These are phyloP conservation scores for Boletus bicolor DNA, from an alignment of 768 basidiomycete species.

Conservation along the genomic window DNA sequence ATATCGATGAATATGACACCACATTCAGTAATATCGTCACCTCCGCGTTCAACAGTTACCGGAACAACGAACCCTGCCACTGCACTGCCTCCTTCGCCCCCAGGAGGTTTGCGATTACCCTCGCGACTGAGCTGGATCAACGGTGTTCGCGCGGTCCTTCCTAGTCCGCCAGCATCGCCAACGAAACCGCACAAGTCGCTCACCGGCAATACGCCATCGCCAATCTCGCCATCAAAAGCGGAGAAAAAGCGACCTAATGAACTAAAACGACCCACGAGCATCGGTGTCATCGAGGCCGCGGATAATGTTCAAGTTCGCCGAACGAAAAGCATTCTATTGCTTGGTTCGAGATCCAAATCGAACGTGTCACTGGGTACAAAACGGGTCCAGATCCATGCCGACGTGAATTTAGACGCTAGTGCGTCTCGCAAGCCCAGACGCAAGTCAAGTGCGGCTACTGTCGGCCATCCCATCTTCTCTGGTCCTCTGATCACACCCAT, in stretches of 20 bases:
- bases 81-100: constrained; percentile 25
- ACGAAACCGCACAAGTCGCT: constrained; percentile 14
- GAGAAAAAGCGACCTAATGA: constrained; percentile 6
- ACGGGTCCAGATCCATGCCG: constrained; percentile 30
- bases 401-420: constrained; percentile 14
- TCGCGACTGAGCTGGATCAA: constrained; percentile 32
- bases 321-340: constrained; percentile 33
- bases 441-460: constrained; percentile 25
- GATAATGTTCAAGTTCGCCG: constrained; percentile 23
- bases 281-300: constrained; percentile 32
- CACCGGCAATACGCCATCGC: not conserved
- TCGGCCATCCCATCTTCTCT: constrained; percentile 4
- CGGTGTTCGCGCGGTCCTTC: constrained; percentile 23
- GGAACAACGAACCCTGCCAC: constrained; percentile 6
- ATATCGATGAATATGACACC: constrained; percentile 8
- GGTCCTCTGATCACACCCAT: not conserved
- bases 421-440: constrained; percentile 20
- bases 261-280: constrained; percentile 26
- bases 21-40: constrained; percentile 2
- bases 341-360: constrained; percentile 27
- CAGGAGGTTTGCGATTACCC: constrained; percentile 31
- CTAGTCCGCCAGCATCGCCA: constrained; percentile 32
- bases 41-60: constrained; percentile 7
- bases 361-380: constrained; percentile 20
- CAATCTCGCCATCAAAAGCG: constrained; percentile 5